phyloP scores from a whole-genome alignment of 2,329 filamentous ascomycete genomes.

The Teratosphaeria viscida region DNA sequence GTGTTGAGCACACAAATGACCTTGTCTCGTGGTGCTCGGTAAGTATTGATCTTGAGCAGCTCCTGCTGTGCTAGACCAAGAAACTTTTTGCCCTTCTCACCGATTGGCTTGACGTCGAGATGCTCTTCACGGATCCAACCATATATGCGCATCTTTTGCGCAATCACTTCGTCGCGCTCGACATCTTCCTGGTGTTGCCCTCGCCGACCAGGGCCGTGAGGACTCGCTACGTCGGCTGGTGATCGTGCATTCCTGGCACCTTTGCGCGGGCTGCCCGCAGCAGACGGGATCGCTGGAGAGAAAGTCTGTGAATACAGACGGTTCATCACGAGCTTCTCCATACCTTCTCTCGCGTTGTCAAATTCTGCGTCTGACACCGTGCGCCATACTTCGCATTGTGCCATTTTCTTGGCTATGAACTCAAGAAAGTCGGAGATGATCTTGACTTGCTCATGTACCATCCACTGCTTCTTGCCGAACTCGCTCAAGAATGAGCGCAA shows the following conservation, averaged over 20 bases:
- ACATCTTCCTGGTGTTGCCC: constrained; percentile 98
- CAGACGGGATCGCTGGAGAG: constrained; percentile 81
- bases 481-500: constrained; percentile 88
- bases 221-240: constrained; percentile 24
- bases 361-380: constrained; percentile 95
- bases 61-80: constrained; percentile 86
- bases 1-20: constrained; percentile 97
- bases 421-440: constrained; percentile 94
- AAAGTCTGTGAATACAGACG: constrained; percentile 91
- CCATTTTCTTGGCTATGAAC: constrained; percentile 98
- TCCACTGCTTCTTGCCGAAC: constrained; percentile 97
- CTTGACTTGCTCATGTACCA: constrained; percentile 98
- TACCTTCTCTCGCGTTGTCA: constrained; percentile 94
- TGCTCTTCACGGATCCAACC: constrained; percentile 90
- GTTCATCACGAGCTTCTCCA: constrained; percentile 99
- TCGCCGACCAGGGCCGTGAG: constrained; percentile 66
- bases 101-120: constrained; percentile 78
- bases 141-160: constrained; percentile 95
- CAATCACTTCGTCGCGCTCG: constrained; percentile 87
- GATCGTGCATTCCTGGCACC: constrained; percentile 51
- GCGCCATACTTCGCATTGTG: constrained; percentile 89
- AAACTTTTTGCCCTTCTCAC: constrained; percentile 79
- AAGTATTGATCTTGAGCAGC: constrained; percentile 89
- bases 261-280: constrained; percentile 53
- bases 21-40: constrained; percentile 93